A percentile compares a stretch with the other conserved stretches of the same genome.
Evolutionary conservation across 2,329 filamentous ascomycete species (phyloP).

Genomic region (Stemphylium vesicarium): DNA sequence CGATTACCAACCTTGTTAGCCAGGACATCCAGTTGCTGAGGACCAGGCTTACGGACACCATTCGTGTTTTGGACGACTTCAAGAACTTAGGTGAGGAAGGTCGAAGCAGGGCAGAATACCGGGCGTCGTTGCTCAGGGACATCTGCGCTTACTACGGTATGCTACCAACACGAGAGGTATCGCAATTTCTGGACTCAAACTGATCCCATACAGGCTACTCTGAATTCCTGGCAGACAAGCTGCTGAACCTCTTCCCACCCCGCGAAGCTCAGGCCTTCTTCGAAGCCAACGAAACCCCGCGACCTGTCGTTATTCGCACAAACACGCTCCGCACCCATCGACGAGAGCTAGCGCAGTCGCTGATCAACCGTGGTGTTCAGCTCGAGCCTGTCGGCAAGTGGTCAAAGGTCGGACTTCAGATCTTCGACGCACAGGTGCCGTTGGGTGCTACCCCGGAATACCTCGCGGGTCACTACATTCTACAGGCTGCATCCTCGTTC

Average conservation of each 20-base stretch:
- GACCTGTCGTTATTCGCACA: slow-evolving; percentile 93
- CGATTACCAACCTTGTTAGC: slow-evolving; percentile 66
- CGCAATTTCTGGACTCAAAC: neutral
- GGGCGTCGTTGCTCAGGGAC: slow-evolving; percentile 83
- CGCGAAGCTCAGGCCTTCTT: slow-evolving; percentile 97
- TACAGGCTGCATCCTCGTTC: slow-evolving; percentile 96
- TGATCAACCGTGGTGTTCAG: slow-evolving; percentile 95
- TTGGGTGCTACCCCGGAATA: slow-evolving; percentile 97
- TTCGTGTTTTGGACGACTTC: slow-evolving; percentile 90
- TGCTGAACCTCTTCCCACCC: slow-evolving; percentile 89
- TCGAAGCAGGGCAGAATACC: slow-evolving; percentile 87
- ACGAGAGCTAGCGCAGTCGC: slow-evolving; percentile 83
- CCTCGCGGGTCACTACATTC: slow-evolving; percentile 94
- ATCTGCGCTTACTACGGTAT: slow-evolving; percentile 88
- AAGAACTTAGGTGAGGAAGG: slow-evolving; percentile 78
- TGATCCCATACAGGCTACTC: slow-evolving; percentile 68
- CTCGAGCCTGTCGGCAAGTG: slow-evolving; percentile 97
- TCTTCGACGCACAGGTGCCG: slow-evolving; percentile 88
- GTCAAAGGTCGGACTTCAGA: slow-evolving; percentile 96
- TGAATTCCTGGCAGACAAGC: slow-evolving; percentile 91
- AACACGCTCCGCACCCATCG: slow-evolving; percentile 85
- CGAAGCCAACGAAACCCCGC: slow-evolving; percentile 94
- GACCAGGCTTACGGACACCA: slow-evolving; percentile 88
- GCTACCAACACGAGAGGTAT: neutral
- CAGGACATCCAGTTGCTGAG: slow-evolving; percentile 90